phyloP scores from a whole-genome alignment of 225 moss, liverwort and hornwort genomes.

The Climacium dendroides region DNA sequence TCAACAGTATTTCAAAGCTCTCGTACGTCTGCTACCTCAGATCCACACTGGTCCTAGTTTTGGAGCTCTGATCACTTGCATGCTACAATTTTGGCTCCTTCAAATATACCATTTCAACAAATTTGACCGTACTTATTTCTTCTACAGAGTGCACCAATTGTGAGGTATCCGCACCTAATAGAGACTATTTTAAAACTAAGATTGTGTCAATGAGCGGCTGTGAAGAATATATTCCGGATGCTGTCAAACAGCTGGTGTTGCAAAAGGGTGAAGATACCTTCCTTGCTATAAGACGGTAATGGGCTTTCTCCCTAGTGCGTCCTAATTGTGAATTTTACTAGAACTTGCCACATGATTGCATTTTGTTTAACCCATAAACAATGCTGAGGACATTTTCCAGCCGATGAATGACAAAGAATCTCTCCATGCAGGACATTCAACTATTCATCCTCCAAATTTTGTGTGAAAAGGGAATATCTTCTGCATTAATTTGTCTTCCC shows the following conservation, averaged over 20 bases:
- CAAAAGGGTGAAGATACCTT: not conserved
- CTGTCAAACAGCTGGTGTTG: fast-evolving
- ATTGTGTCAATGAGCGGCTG: not conserved
- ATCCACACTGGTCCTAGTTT: not conserved
- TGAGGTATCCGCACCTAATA: too few relatives aligned
- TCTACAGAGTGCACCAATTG: too few relatives aligned
- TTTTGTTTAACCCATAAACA: not conserved
- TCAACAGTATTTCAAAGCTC: not conserved
- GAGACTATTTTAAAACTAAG: too few relatives aligned
- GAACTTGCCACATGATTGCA: not conserved
- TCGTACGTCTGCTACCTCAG: not conserved
- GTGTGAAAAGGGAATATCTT: too few relatives aligned
- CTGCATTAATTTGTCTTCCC: too few relatives aligned
- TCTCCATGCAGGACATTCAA: too few relatives aligned
- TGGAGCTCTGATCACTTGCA: not conserved
- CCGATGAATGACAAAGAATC: too few relatives aligned
- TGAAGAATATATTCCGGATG: not conserved
- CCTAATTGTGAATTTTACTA: not conserved
- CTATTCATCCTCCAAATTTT: too few relatives aligned
- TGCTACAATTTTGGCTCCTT: not conserved
- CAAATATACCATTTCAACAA: not conserved
- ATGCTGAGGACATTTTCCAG: too few relatives aligned
- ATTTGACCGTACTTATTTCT: too few relatives aligned
- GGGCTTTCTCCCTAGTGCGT: fast-evolving
- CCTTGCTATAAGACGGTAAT: not conserved